Evolutionary conservation across 192 early-diverging fungal species (phyloP).

Genomic region (Backusella luteola): DNA sequence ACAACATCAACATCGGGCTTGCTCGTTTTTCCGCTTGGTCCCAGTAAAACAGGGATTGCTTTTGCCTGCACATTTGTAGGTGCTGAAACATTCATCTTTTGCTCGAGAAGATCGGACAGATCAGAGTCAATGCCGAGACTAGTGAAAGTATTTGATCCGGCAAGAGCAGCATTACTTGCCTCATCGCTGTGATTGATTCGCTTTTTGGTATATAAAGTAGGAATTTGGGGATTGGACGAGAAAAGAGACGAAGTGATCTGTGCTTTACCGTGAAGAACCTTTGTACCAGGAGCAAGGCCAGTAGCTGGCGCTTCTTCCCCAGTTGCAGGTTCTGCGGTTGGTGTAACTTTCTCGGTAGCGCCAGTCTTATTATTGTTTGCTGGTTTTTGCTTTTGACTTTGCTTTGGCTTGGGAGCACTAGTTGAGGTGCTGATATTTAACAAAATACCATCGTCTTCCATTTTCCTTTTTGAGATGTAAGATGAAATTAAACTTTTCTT

Average conservation of each 20-base stretch:
- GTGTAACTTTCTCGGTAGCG: slow-evolving; percentile 11
- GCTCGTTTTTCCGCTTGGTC: slow-evolving; percentile 43
- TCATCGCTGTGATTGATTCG: slow-evolving; percentile 28
- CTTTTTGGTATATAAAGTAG: not conserved
- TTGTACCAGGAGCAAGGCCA: slow-evolving; percentile 19
- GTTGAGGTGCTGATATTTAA: slow-evolving; percentile 56
- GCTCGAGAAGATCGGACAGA: slow-evolving; percentile 63
- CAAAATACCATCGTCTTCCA: slow-evolving; percentile 72
- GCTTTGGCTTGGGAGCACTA: slow-evolving; percentile 18
- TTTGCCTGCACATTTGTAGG: slow-evolving; percentile 91
- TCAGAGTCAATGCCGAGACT: slow-evolving; percentile 77
- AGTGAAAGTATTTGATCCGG: slow-evolving; percentile 59
- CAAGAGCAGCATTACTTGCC: slow-evolving; percentile 51
- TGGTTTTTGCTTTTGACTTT: slow-evolving; percentile 35
- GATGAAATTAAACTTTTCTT: not conserved
- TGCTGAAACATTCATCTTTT: slow-evolving; percentile 70
- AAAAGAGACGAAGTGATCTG: slow-evolving; percentile 85
- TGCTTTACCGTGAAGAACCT: slow-evolving; percentile 51
- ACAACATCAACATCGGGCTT: slow-evolving; percentile 72
- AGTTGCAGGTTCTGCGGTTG: slow-evolving; percentile 6
- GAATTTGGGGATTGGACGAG: slow-evolving; percentile 66
- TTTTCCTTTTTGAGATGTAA: slow-evolving; percentile 21
- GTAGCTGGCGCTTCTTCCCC: slow-evolving; percentile 16
- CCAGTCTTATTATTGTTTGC: slow-evolving; percentile 29
- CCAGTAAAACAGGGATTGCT: slow-evolving; percentile 74